These are phyloP conservation scores for Populus euphratica DNA, from an alignment of 345 rosid genomes.

Conservation along the genomic window DNA sequence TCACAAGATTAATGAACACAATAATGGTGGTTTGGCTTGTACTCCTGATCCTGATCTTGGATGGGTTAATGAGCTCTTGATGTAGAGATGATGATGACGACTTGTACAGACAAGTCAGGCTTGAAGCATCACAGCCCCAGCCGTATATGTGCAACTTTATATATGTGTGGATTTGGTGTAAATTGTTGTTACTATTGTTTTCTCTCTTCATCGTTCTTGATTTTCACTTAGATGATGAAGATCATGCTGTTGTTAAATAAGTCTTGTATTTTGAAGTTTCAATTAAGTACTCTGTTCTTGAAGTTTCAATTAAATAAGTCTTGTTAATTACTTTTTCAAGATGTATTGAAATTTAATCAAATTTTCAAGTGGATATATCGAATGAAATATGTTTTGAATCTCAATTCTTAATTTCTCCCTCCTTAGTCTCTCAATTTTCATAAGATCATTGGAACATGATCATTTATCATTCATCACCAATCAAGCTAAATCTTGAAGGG, in stretches of 20 bases:
- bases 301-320: too few species aligned
- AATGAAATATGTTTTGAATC: too few species aligned
- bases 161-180: conserved; percentile 22
- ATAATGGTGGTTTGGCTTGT: conserved; percentile 5
- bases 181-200: conserved; percentile 11
- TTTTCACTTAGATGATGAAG: not conserved
- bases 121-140: conserved; percentile 4
- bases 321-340: not conserved
- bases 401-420: not conserved
- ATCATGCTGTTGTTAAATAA: not conserved
- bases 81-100: conserved; percentile 25
- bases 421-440: too few species aligned
- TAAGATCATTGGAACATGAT: too few species aligned
- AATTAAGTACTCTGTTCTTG: too few species aligned
- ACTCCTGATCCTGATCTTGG: conserved; percentile 68
- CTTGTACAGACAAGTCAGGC: conserved; percentile 9
- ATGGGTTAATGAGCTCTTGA: conserved; percentile 90
- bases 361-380: not conserved
- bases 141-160: conserved; percentile 8
- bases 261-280: not conserved
- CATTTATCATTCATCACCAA: too few species aligned
- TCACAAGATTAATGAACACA: not conserved
- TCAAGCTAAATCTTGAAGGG: not conserved
- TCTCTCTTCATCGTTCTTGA: not conserved
- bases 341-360: not conserved